These are phyloP conservation scores for Russula earlei DNA, from an alignment of 768 basidiomycete genomes.

Conservation along the genomic window DNA sequence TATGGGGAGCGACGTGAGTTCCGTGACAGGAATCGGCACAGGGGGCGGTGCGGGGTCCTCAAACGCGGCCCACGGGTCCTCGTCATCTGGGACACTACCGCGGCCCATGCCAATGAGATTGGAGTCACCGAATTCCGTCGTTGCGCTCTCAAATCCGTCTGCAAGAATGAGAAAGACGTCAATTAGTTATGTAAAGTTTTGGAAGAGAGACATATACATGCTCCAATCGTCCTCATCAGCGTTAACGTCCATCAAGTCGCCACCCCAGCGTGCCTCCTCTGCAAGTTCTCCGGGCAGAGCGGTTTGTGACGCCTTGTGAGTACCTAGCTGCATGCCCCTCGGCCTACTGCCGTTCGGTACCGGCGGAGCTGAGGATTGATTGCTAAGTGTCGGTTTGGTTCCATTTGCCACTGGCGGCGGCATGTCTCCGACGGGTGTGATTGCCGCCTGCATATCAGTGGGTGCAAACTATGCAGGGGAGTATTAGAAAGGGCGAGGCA, in stretches of 20 bases:
- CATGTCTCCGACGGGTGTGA: neutral
- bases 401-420: slow-evolving; percentile 14
- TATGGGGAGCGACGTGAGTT: slow-evolving; percentile 6
- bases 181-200: neutral
- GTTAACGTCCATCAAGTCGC: slow-evolving; percentile 86
- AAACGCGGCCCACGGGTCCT: slow-evolving; percentile 20
- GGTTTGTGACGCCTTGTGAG: slow-evolving; percentile 35
- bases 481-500: neutral
- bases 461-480: slow-evolving; percentile 1
- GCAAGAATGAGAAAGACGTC: neutral
- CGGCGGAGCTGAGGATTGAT: neutral
- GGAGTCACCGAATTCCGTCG: slow-evolving; percentile 21
- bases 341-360: slow-evolving; percentile 28
- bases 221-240: slow-evolving; percentile 95
- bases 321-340: slow-evolving; percentile 65
- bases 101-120: slow-evolving; percentile 25
- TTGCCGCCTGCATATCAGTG: slow-evolving; percentile 3
- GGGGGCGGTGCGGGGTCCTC: slow-evolving; percentile 11
- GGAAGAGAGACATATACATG: slow-evolving; percentile 31
- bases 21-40: slow-evolving; percentile 12
- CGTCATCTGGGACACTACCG: slow-evolving; percentile 3
- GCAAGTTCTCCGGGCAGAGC: slow-evolving; percentile 45
- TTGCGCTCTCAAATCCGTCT: slow-evolving; percentile 30
- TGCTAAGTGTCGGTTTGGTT: slow-evolving; percentile 2
- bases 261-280: slow-evolving; percentile 47